Conservation (phyloP, 225 moss, liverwort and hornwort genomes). For the Sphagnum tenellum region DNA sequence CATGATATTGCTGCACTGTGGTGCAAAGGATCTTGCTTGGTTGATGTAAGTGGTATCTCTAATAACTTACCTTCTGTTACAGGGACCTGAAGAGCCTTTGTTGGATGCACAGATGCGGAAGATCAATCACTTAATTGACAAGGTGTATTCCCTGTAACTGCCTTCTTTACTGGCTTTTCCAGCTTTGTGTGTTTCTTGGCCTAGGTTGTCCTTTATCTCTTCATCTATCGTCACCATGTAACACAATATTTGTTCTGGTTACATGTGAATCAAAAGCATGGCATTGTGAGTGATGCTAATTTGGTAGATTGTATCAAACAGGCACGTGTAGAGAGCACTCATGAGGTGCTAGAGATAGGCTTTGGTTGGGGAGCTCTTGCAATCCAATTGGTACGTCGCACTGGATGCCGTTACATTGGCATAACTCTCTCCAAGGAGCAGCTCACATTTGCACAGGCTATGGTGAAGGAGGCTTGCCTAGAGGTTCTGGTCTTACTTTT, state of each 20-base stretch:
- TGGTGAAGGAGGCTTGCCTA: constrained; percentile 37
- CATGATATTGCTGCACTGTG: too few relatives aligned
- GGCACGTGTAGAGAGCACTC: constrained; percentile 52
- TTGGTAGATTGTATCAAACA: constrained; percentile 5
- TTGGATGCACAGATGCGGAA: constrained; percentile 75
- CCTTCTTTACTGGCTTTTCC: too few relatives aligned
- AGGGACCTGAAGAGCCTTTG: constrained; percentile 61
- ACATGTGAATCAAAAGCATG: neutral
- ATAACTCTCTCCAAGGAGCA: constrained; percentile 79
- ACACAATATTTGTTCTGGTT: neutral
- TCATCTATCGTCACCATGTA: too few relatives aligned
- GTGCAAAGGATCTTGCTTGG: too few relatives aligned
- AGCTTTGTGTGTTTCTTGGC: too few relatives aligned
- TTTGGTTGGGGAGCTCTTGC: constrained; percentile 85
- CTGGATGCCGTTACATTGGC: constrained; percentile 69
- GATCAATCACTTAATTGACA: constrained; percentile 55
- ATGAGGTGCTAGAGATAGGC: constrained; percentile 73
- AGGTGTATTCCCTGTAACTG: constrained; percentile 14
- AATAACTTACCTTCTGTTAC: neutral
- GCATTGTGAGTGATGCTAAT: neutral
- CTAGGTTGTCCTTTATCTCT: too few relatives aligned
- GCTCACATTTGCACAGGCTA: constrained; percentile 41
- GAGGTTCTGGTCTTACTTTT: constrained; percentile 9
- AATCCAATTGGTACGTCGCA: constrained; percentile 54
- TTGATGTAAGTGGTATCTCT: neutral